phyloP scores from a whole-genome alignment of 2,329 filamentous ascomycete species.

The Lasiodiplodia citricola region DNA sequence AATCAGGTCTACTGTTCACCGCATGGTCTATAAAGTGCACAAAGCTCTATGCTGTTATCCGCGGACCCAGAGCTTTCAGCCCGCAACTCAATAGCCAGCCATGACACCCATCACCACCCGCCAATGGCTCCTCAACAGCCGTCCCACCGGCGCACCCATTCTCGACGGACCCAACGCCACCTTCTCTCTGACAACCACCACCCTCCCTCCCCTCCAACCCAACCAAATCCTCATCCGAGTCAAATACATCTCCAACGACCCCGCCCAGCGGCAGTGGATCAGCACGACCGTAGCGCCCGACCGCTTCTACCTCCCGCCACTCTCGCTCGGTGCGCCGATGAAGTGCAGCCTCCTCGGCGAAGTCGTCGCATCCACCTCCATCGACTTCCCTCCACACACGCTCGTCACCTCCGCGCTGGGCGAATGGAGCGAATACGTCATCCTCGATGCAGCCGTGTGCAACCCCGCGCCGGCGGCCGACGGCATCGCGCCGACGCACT shows the following conservation, averaged over 20 bases:
- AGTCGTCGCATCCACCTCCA: constrained; percentile 64
- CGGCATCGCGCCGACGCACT: constrained; percentile 50
- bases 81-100: no score
- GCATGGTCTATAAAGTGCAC: no score
- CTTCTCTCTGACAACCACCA: constrained; percentile 45
- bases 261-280: constrained; percentile 59
- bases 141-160: constrained; percentile 43
- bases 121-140: constrained; percentile 52
- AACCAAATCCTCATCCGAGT: constrained; percentile 55
- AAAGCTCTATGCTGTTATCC: no score
- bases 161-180: constrained; percentile 46
- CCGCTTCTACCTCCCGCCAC: constrained; percentile 70
- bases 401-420: constrained; percentile 57
- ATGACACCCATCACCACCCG: constrained; percentile 32
- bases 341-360: constrained; percentile 66
- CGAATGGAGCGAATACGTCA: constrained; percentile 71
- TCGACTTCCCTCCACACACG: constrained; percentile 61
- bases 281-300: constrained; percentile 51
- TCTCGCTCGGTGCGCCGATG: constrained; percentile 72
- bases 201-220: constrained; percentile 40
- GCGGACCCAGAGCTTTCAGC: no score
- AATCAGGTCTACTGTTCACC: no score
- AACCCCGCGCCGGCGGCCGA: constrained; percentile 38
- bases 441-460: constrained; percentile 53
- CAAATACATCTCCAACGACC: constrained; percentile 58